phyloP scores from a whole-genome alignment of 139 green algal species.

The Chlorella sp. region DNA sequence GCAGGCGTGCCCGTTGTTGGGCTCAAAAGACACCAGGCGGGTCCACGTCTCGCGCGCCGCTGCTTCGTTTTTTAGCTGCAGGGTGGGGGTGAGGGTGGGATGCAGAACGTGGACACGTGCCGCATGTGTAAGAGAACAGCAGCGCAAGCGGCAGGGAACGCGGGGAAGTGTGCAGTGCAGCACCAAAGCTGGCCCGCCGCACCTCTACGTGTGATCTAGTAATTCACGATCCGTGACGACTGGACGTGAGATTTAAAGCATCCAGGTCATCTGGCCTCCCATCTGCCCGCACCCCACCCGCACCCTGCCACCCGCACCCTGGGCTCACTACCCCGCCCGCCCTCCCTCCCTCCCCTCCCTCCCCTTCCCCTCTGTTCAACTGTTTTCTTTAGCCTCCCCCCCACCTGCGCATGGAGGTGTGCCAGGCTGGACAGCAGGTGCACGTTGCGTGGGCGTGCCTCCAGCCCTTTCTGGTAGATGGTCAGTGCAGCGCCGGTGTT shows the following conservation, averaged over 20 bases:
- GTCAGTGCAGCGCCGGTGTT: constrained; percentile 8
- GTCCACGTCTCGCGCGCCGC: constrained; percentile 3
- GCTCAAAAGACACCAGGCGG: constrained; percentile 46
- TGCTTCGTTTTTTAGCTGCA: not conserved
- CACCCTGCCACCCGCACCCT: not conserved
- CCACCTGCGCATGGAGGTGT: constrained; percentile 20
- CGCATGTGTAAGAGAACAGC: no score
- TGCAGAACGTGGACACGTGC: not conserved
- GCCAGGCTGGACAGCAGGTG: constrained; percentile 30
- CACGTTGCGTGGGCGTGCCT: not conserved
- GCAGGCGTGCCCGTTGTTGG: constrained; percentile 60
- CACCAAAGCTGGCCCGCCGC: no score
- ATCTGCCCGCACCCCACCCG: no score
- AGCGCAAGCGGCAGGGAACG: no score
- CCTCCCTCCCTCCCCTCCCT: not conserved
- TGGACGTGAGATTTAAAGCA: no score
- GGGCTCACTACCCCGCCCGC: not conserved
- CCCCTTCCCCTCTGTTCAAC: not conserved
- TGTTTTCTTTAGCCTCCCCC: no score
- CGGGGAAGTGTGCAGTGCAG: no score
- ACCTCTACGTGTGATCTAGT: no score
- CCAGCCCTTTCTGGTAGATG: constrained; percentile 8
- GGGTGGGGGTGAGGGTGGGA: not conserved
- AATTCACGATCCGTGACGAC: no score
- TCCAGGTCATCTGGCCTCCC: no score